These are phyloP conservation scores for Hemisphaericaspora lyxosophila DNA, from an alignment of 1,139 yeast genomes.

Conservation along the genomic window DNA sequence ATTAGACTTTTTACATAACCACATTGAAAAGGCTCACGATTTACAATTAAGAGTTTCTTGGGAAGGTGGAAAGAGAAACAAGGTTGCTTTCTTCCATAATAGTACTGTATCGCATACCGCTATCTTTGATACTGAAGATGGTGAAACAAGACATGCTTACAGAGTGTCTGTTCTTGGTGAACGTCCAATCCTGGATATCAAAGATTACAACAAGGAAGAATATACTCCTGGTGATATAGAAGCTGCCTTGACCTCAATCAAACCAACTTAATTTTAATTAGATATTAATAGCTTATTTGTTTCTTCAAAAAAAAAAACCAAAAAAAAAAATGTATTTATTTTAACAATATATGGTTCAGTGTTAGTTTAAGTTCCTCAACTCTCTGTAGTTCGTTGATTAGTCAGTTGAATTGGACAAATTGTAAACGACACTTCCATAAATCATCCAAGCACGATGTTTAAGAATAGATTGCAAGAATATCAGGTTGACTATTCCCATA, in stretches of 20 bases:
- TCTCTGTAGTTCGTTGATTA: no score
- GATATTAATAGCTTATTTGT: neutral
- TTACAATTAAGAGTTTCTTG: constrained; percentile 58
- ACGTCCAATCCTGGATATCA: constrained; percentile 40
- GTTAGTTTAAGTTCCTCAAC: no score
- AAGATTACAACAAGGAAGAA: constrained; percentile 34
- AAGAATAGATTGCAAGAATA: no score
- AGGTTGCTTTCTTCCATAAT: constrained; percentile 56
- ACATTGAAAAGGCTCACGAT: constrained; percentile 49
- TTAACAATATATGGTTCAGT: neutral
- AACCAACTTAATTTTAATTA: constrained; percentile 8
- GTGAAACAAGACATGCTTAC: constrained; percentile 44
- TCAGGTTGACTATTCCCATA: no score
- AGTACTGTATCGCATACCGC: constrained; percentile 46
- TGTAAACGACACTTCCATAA: neutral
- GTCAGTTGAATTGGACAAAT: no score
- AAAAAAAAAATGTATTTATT: neutral
- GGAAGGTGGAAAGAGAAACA: constrained; percentile 42
- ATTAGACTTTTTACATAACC: constrained; percentile 49
- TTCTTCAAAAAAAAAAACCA: no score
- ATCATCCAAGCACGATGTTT: no score
- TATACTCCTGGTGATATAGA: constrained; percentile 40
- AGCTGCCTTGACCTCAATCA: constrained; percentile 30
- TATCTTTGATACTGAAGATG: constrained; percentile 34
- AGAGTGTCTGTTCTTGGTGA: constrained; percentile 51